Evolutionary conservation across 441 rosid genomes (phyloP).

Genomic region (Adansonia madagascariensis): DNA sequence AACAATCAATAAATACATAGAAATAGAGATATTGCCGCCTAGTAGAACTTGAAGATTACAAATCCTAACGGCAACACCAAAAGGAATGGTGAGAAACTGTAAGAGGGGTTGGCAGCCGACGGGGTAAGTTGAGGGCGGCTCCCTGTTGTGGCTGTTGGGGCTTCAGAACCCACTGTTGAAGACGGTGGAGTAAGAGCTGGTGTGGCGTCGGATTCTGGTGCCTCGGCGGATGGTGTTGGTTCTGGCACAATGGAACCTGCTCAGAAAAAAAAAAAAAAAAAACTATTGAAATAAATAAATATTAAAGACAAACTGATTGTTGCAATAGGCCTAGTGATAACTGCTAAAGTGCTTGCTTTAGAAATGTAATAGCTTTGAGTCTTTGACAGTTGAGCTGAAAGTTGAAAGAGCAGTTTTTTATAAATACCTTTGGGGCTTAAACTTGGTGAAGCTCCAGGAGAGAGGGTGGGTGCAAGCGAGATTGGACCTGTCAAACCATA

Average conservation of each 20-base stretch:
- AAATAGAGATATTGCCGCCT: conserved; percentile 18
- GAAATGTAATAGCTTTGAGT: background rate
- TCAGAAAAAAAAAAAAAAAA: background rate
- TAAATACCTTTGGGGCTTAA: conserved; percentile 43
- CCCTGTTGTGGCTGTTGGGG: conserved; percentile 54
- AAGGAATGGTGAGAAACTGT: conserved; percentile 47
- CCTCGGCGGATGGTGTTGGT: conserved; percentile 30
- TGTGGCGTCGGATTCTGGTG: conserved; percentile 66
- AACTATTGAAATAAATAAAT: background rate
- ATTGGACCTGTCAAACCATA: conserved; percentile 42
- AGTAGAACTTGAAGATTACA: conserved; percentile 45
- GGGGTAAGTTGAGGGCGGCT: conserved; percentile 54
- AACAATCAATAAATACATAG: conserved; percentile 14
- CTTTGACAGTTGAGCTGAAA: too few relatives aligned
- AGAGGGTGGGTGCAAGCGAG: conserved; percentile 40
- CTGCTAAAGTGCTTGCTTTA: background rate
- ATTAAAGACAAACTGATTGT: background rate
- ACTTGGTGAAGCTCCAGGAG: conserved; percentile 48
- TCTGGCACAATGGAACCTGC: conserved; percentile 55
- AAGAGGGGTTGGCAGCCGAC: conserved; percentile 51
- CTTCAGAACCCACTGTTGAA: conserved; percentile 37
- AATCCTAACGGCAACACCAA: conserved; percentile 45
- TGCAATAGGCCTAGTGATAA: background rate
- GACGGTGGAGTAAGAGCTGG: conserved; percentile 52
- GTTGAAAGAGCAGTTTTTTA: background rate